Base-by-base conservation (phyloP, 441 rosid genomes). In the Biscutella laevigata region DNA sequence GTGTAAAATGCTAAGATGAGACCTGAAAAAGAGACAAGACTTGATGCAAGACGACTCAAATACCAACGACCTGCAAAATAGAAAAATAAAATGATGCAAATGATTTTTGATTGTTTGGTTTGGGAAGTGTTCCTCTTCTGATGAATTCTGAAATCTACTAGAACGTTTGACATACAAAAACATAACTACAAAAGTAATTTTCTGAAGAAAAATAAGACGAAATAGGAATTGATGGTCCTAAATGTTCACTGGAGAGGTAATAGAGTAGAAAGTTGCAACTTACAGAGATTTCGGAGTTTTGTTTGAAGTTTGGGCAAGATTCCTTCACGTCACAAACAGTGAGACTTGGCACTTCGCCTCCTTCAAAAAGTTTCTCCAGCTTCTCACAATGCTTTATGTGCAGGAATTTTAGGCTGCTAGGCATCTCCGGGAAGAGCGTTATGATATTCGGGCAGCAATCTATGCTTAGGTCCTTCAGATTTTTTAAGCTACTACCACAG, bases 371-470 rank as follows among this genome's bases (percentile, higher is more conserved):
- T 19, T 34, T 64, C 58, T 72, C 51, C 55, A 75, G 30, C 5
- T 59, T 74, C 42, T 74, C 76, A 60, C 82, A 79, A 40, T 73
- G 63, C 41, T 38, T 64, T 33, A 79, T 37, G 35, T 60, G 28
- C n/a, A 77, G 67, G 22, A 12, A 60, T 63, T 41, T 45, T 15
- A 79, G 76, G 41, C 56, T 71, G 59, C 21, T 35, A n/a, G 77
- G 78, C 21, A 63, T 29, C 51, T 45, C 63, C 4, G 61, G 4
- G 62, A 74, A 75, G 44, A 70, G 22, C 10, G 50, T 29, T 22
- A 19, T 39, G 35, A 80, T 78, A 32, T 4, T 59, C 4, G 80
- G 76, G 39, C 85, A 81, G 37, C 71, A 75, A 24, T 75, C 82
- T 7, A 83, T 22, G 64, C 34, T 46, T 70, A 81, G 53, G 2